Evolutionary conservation across 164 flowering plant species (phyloP).

Genomic region (Malania oleifera): DNA sequence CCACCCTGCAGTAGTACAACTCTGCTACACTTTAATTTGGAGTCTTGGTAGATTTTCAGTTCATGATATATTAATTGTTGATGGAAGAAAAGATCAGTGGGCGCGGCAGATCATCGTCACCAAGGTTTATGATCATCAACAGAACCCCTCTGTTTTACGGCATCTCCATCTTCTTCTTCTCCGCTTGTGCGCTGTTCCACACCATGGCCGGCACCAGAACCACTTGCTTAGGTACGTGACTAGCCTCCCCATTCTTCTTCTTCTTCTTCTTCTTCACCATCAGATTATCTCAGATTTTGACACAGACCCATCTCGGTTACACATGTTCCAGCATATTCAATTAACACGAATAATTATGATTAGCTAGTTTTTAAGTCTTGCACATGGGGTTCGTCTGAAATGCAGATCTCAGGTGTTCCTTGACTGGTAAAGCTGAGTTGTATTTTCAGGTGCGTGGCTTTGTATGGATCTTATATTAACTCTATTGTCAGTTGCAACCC

Average conservation of each 20-base stretch:
- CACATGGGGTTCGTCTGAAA: too few relatives aligned
- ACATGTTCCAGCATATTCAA: too few relatives aligned
- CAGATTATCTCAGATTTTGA: background rate
- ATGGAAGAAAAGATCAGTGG: conserved; percentile 18
- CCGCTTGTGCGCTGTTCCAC: conserved; percentile 24
- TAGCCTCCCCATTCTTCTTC: background rate
- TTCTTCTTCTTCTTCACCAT: background rate
- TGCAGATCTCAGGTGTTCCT: conserved; percentile 12
- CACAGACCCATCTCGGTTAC: background rate
- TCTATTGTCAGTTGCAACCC: too few relatives aligned
- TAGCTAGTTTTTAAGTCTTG: background rate
- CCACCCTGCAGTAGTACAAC: too few relatives aligned
- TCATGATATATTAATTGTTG: too few relatives aligned
- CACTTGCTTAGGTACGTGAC: conserved; percentile 22
- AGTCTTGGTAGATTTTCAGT: too few relatives aligned
- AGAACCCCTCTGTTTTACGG: conserved; percentile 14
- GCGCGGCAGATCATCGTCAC: too few relatives aligned
- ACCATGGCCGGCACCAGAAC: conserved; percentile 17
- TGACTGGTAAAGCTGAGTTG: conserved; percentile 8
- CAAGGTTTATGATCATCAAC: background rate
- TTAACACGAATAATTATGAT: too few relatives aligned
- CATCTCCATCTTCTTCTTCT: conserved; percentile 29
- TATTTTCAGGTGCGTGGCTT: conserved; percentile 11
- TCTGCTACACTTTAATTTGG: too few relatives aligned
- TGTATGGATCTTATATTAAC: too few relatives aligned